A percentile compares a stretch with the other conserved stretches of the same genome.
Conservation (phyloP, 345 rosid species). For the Punica granatum region DNA sequence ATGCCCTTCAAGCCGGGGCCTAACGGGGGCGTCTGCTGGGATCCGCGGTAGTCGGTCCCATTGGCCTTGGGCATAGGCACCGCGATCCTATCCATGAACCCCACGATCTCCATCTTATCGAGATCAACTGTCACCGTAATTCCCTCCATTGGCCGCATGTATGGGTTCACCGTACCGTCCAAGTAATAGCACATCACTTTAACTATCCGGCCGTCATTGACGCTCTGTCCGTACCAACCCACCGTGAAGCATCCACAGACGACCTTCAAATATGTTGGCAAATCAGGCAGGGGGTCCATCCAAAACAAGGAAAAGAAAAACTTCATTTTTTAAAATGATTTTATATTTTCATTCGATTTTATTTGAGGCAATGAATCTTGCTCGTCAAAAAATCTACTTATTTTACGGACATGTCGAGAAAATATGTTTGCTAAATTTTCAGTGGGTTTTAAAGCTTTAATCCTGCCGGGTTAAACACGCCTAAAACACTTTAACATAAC, state of each 20-base stretch:
- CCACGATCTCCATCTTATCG: constrained; percentile 13
- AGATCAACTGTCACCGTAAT: constrained; percentile 13
- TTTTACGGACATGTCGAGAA: too few species aligned
- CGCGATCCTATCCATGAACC: constrained; percentile 11
- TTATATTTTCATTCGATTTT: too few species aligned
- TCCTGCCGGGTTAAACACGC: too few species aligned
- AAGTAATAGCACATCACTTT: constrained; percentile 13
- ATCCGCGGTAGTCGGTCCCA: constrained; percentile 57
- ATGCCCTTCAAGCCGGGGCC: constrained; percentile 12
- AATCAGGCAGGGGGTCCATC: too few species aligned
- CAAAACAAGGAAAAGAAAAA: too few species aligned
- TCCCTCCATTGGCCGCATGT: constrained; percentile 20
- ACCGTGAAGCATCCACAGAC: constrained; percentile 61
- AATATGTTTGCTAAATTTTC: too few species aligned
- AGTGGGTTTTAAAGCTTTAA: too few species aligned
- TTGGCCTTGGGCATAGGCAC: constrained; percentile 58
- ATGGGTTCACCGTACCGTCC: constrained; percentile 17
- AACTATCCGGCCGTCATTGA: constrained; percentile 3
- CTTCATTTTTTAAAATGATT: too few species aligned
- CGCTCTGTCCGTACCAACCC: constrained; percentile 56
- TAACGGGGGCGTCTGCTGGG: constrained; percentile 14
- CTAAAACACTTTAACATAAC: too few species aligned
- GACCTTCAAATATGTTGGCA: not conserved
- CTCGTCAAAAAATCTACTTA: too few species aligned
- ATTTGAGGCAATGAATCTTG: too few species aligned